These are phyloP conservation scores for Lentinula novae-zelandiae DNA, from an alignment of 1,284 basidiomycete genomes.

Conservation along the genomic window DNA sequence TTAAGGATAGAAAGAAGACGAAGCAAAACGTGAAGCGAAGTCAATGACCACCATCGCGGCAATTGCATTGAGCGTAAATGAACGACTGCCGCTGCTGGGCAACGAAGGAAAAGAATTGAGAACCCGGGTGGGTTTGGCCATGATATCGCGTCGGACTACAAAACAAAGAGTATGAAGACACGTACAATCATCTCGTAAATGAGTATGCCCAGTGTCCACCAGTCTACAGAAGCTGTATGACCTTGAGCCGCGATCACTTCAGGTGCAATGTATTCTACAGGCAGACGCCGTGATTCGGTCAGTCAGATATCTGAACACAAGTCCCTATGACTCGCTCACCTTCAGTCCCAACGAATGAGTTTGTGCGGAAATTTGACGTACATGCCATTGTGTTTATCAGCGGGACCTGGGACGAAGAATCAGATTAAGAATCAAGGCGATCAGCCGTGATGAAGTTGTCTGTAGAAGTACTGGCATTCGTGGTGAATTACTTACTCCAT, in stretches of 20 bases:
- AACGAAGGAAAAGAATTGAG: conserved; percentile 19
- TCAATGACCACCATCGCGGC: neutral
- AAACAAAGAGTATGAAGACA: conserved; percentile 24
- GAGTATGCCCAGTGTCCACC: conserved; percentile 99
- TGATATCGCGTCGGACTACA: neutral
- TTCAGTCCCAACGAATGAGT: conserved; percentile 99
- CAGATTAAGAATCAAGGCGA: neutral
- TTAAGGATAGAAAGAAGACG: neutral
- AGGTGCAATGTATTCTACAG: conserved; percentile 94
- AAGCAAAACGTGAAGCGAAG: conserved; percentile 1
- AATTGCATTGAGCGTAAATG: neutral
- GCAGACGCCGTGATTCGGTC: neutral
- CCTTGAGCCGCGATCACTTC: conserved; percentile 98
- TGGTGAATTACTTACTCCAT: conserved; percentile 59
- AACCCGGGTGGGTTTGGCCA: neutral
- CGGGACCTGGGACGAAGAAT: conserved; percentile 51
- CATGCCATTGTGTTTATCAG: conserved; percentile 96
- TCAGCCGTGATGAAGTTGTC: neutral
- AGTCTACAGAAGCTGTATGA: conserved; percentile 98
- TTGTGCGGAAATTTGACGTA: conserved; percentile 96
- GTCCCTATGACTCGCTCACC: conserved; percentile 45
- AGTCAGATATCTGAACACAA: conserved; percentile 6
- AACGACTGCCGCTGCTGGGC: neutral
- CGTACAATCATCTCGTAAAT: conserved; percentile 99
- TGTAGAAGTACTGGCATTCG: neutral